A percentile compares a stretch with the other conserved stretches of the same genome.
Conservation (phyloP, 495 filamentous ascomycete genomes). For the Stereocaulon alpinum region DNA sequence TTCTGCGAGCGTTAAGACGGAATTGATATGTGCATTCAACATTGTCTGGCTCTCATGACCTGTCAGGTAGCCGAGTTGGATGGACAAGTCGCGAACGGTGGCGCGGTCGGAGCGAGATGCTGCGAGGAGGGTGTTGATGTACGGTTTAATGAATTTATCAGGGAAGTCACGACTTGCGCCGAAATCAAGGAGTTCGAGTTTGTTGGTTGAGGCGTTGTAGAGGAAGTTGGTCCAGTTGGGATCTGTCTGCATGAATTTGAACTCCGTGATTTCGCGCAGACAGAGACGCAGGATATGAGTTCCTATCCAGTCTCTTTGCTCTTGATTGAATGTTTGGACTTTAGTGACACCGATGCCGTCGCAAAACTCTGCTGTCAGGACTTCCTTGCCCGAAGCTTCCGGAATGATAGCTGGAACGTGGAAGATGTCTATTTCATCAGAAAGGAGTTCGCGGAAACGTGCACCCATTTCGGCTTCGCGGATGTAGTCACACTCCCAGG, state of each 20-base stretch:
- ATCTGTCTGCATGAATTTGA: slow-evolving; percentile 97
- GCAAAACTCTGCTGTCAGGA: slow-evolving; percentile 90
- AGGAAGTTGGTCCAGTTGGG: slow-evolving; percentile 99
- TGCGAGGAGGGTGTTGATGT: slow-evolving; percentile 66
- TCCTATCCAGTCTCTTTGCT: slow-evolving; percentile 78
- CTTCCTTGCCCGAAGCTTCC: slow-evolving; percentile 74
- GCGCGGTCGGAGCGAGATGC: slow-evolving; percentile 59
- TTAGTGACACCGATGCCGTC: slow-evolving; percentile 83
- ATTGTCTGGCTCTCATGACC: slow-evolving; percentile 74
- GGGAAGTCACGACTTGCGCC: slow-evolving; percentile 86
- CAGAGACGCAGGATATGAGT: slow-evolving; percentile 88
- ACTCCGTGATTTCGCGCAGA: slow-evolving; percentile 84
- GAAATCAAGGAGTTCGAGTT: slow-evolving; percentile 90
- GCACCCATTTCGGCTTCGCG: slow-evolving; percentile 72
- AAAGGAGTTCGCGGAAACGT: slow-evolving; percentile 62
- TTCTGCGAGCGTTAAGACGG: slow-evolving; percentile 80
- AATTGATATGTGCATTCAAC: slow-evolving; percentile 75
- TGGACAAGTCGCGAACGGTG: slow-evolving; percentile 56
- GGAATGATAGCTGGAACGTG: slow-evolving; percentile 64
- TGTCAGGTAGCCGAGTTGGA: slow-evolving; percentile 82
- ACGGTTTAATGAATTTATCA: slow-evolving; percentile 61
- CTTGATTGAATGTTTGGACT: slow-evolving; percentile 59
- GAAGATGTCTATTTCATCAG: slow-evolving; percentile 61
- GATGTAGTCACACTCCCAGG: slow-evolving; percentile 93
- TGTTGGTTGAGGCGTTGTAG: slow-evolving; percentile 61